Evolutionary conservation across 2,329 filamentous ascomycete species (phyloP).

Genomic region (Calonectria crousiana): DNA sequence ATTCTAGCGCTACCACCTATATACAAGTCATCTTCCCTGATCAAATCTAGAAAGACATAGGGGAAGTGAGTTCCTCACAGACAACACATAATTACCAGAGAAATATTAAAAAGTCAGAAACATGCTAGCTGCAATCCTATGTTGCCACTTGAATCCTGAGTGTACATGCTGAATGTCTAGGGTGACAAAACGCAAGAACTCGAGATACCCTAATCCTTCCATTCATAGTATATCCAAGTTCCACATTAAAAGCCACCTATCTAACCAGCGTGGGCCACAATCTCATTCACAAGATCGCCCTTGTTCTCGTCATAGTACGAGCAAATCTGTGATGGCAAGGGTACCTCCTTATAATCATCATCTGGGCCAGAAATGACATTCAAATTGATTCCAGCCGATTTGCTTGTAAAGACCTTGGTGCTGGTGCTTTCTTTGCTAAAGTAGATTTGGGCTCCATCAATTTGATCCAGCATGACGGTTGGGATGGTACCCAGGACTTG

Average conservation of each 20-base stretch:
- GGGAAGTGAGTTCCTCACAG: background rate
- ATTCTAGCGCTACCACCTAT: conserved; percentile 7
- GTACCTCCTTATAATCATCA: conserved; percentile 88
- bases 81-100: background rate
- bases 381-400: conserved; percentile 88
- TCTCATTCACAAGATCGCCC: conserved; percentile 87
- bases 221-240: conserved; percentile 33
- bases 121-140: conserved; percentile 23
- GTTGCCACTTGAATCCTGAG: conserved; percentile 25
- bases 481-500: conserved; percentile 89
- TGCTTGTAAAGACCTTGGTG: conserved; percentile 90
- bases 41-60: background rate
- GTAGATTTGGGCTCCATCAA: conserved; percentile 91
- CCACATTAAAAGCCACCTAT: conserved; percentile 7
- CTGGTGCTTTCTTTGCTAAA: conserved; percentile 82
- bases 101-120: conserved; percentile 12
- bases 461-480: conserved; percentile 91
- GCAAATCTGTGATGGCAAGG: conserved; percentile 91
- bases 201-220: conserved; percentile 35
- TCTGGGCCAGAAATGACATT: conserved; percentile 79
- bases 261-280: conserved; percentile 92
- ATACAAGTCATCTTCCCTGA: background rate
- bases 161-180: conserved; percentile 24
- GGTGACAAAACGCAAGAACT: conserved; percentile 11
- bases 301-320: conserved; percentile 77